phyloP scores from a whole-genome alignment of 768 basidiomycete species.

The Tricholoma sp. region DNA sequence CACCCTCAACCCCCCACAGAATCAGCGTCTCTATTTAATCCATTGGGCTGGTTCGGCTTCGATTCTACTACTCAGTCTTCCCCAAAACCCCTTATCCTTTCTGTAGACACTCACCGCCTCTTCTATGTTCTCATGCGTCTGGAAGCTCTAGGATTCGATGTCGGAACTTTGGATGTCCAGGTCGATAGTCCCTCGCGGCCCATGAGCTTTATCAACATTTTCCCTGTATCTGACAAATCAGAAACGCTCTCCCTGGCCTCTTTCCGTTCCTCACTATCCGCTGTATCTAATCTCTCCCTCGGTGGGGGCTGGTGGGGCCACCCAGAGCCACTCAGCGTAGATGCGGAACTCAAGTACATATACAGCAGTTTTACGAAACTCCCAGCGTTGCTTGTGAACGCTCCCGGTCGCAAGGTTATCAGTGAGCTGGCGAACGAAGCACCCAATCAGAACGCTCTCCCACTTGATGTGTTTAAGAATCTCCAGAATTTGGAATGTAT shows the following conservation, averaged over 20 bases:
- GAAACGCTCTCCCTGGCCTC: slow-evolving; percentile 73
- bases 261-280: slow-evolving; percentile 71
- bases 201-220: slow-evolving; percentile 66
- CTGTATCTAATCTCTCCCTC: slow-evolving; percentile 70
- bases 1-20: slow-evolving; percentile 25
- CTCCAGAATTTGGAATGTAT: slow-evolving; percentile 68
- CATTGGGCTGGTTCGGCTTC: slow-evolving; percentile 54
- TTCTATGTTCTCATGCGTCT: slow-evolving; percentile 87
- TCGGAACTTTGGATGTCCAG: slow-evolving; percentile 76
- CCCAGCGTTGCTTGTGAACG: slow-evolving; percentile 65
- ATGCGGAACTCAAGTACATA: slow-evolving; percentile 77
- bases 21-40: slow-evolving; percentile 47
- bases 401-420: slow-evolving; percentile 62
- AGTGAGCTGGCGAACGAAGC: slow-evolving; percentile 64
- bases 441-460: slow-evolving; percentile 69
- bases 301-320: slow-evolving; percentile 70
- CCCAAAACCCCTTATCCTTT: slow-evolving; percentile 56
- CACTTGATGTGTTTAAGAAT: slow-evolving; percentile 82
- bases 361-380: slow-evolving; percentile 90
- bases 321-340: slow-evolving; percentile 51
- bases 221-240: slow-evolving; percentile 51
- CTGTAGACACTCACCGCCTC: slow-evolving; percentile 75
- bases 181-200: slow-evolving; percentile 72
- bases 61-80: slow-evolving; percentile 26
- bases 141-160: slow-evolving; percentile 70